phyloP scores from a whole-genome alignment of 1,139 yeast genomes.

The Saccharomycopsis hybrid region DNA sequence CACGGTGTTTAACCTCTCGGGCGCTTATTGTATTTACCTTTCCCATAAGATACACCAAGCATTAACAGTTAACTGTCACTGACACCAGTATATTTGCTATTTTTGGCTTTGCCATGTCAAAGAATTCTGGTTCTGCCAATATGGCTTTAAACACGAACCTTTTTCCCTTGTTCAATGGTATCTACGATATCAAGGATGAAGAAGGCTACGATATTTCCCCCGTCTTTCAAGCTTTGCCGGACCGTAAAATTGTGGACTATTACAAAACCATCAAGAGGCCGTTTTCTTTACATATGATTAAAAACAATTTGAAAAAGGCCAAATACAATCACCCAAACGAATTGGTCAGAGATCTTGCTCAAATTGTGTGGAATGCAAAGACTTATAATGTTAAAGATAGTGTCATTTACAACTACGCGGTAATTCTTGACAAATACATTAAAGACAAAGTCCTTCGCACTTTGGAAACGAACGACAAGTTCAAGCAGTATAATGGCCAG shows the following conservation, averaged over 20 bases:
- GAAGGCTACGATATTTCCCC: slow-evolving; percentile 26
- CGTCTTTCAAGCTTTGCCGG: slow-evolving; percentile 42
- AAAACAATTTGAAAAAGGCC: slow-evolving; percentile 22
- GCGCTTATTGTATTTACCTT: no score
- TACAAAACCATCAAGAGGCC: slow-evolving; percentile 43
- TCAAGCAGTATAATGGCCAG: slow-evolving; percentile 33
- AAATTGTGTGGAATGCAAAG: slow-evolving; percentile 86
- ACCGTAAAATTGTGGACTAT: slow-evolving; percentile 37
- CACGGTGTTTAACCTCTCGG: no score
- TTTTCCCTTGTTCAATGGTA: slow-evolving; percentile 32
- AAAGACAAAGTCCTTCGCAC: slow-evolving; percentile 49
- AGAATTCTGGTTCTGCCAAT: neutral
- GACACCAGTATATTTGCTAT: no score
- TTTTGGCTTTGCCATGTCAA: no score
- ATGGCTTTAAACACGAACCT: slow-evolving; percentile 21
- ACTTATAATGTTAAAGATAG: slow-evolving; percentile 71
- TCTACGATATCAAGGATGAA: slow-evolving; percentile 33
- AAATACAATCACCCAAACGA: slow-evolving; percentile 40
- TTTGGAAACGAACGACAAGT: slow-evolving; percentile 30
- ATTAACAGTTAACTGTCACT: no score
- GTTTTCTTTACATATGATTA: slow-evolving; percentile 39
- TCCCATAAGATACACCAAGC: no score
- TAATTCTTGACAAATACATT: slow-evolving; percentile 57
- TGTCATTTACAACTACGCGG: slow-evolving; percentile 64
- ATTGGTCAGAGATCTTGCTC: slow-evolving; percentile 71